Evolutionary conservation across 2,329 filamentous ascomycete genomes (phyloP), one percentile per base, ranked within the genome.

Genomic region (Pseudogymnoascus sp.): DNA sequence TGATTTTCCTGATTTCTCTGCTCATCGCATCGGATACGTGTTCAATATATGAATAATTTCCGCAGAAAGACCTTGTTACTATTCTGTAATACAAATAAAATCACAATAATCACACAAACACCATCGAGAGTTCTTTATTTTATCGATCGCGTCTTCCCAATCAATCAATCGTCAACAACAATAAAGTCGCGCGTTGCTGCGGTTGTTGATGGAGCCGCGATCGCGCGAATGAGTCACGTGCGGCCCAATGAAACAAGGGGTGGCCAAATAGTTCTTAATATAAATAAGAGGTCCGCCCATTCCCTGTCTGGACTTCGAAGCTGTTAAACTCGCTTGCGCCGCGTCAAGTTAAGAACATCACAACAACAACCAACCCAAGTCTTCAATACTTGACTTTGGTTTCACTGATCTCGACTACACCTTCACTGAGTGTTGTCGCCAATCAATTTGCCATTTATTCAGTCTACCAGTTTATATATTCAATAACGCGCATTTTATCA

Each of bases 361-460:
- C 45, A 54, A 54, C 45, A 54, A 54, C 45, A 54, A 47, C 42
- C 45, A 29, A 54, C 23, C 23, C 57, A 60, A 60, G 57, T 60
- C 57, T 60, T 60, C 57, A 60, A 60, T 60, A 60, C 57, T 60
- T 60, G 57, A 23, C 18, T 39, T 60, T 37, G 57, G 31, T 60
- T 21, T 37, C 31, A 37, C 36, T 60, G 29, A 60, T 21, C 29
- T 26, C 31, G 16, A 60, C 5, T 18, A 36, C 57, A 36, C 57
- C 36, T 62, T 51, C 21, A 40, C 39, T 31, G 42, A 18, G 60
- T 31, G 60, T 62, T 62, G 60, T 51, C 45, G 45, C 42, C 23
- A 12, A 51, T 51, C 23, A 12, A 51, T 51, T 51, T 34, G 29
- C 36, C 29, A 60, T 60, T 37, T 23, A 16, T 60, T 11, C 29